Base-by-base conservation (phyloP, 164 flowering plant genomes). In the Magnolia kwangsiensis region DNA sequence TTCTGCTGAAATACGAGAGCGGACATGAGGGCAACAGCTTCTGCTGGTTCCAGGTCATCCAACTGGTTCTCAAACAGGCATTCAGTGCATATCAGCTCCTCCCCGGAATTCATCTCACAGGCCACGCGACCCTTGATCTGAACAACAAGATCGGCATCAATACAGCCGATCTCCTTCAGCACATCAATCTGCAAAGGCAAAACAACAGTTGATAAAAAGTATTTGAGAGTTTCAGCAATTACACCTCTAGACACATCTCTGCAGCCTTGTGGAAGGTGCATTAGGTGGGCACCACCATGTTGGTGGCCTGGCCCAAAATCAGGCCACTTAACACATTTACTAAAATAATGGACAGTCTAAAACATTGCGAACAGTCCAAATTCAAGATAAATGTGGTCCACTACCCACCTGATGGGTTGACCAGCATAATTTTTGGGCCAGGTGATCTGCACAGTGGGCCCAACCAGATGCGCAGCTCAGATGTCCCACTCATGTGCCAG, bases 81-180 rank as follows among this genome's bases (percentile, higher is more conserved):
- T 80, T 94, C 99, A 1, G 99, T 93, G 83, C 90, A 91, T 79
- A 96, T 94, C 87, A 96, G 83, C 85, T 96, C 99, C 81, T 96
- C 98, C 70, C 99, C 99, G 51, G 99, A 96, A 85, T 96, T 96
- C 98, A 96, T 96, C 89, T 94, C 99, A 83, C 99, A 94, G 51
- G 99, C 99, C 63, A 96, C 97, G 50, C 98, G 92, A 18, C 99
- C 99, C 86, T 96, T 96, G n/a, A 96, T 90, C 83, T 91, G 98
- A 78, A 96, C 99, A 45, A 92, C 97, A 80, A 94, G 98, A 76
- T 94, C 98, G 72, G 80, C 85, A 81, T 96, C 97, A 81, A 96
- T 89, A 78, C 97, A 94, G 29, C 99, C 96, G 74, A 91, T 88
- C 80, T 85, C 86, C 86, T 91, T 90, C 75, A 96, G 86, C 74